A percentile compares a stretch with the other conserved stretches of the same genome.
Evolutionary conservation across 2,329 filamentous ascomycete genomes (phyloP).

Genomic region (Parascedosporium putredinis): DNA sequence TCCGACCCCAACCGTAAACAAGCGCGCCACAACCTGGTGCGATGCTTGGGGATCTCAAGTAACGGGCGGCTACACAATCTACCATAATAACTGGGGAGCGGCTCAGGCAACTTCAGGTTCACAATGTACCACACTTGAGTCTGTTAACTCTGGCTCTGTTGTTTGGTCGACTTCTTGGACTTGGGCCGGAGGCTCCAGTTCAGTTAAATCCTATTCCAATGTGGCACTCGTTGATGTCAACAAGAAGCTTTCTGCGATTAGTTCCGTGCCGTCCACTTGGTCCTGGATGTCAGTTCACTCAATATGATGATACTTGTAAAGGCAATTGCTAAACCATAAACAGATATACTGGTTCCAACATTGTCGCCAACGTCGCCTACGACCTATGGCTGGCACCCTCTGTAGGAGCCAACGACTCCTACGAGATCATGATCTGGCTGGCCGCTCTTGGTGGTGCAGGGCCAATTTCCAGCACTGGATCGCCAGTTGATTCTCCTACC

Average conservation of each 20-base stretch:
- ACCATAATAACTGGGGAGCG: slow-evolving; percentile 42
- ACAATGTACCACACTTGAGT: slow-evolving; percentile 31
- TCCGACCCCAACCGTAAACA: slow-evolving; percentile 21
- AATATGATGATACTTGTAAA: too few species aligned
- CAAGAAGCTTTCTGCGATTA: slow-evolving; percentile 24
- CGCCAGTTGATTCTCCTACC: slow-evolving; percentile 39
- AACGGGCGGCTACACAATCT: slow-evolving; percentile 34
- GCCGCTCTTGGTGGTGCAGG: slow-evolving; percentile 13
- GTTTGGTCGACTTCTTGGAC: slow-evolving; percentile 30
- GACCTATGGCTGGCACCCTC: slow-evolving; percentile 44
- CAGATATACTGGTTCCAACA: slow-evolving; percentile 32
- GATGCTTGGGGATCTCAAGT: slow-evolving; percentile 26
- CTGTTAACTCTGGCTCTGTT: slow-evolving; percentile 22
- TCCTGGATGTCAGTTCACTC: slow-evolving; percentile 18
- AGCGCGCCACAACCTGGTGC: slow-evolving; percentile 25
- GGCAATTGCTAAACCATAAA: neutral
- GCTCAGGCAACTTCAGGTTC: slow-evolving; percentile 23
- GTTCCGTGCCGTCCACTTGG: slow-evolving; percentile 25
- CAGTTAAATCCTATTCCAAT: slow-evolving; percentile 36
- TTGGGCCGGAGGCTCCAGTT: slow-evolving; percentile 25
- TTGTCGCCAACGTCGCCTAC: slow-evolving; percentile 48
- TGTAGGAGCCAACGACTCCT: slow-evolving; percentile 34
- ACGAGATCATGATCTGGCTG: slow-evolving; percentile 22
- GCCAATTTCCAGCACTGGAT: slow-evolving; percentile 32
- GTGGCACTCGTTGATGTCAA: slow-evolving; percentile 26